phyloP scores from a whole-genome alignment of 345 rosid species.

The Dimocarpus longan region DNA sequence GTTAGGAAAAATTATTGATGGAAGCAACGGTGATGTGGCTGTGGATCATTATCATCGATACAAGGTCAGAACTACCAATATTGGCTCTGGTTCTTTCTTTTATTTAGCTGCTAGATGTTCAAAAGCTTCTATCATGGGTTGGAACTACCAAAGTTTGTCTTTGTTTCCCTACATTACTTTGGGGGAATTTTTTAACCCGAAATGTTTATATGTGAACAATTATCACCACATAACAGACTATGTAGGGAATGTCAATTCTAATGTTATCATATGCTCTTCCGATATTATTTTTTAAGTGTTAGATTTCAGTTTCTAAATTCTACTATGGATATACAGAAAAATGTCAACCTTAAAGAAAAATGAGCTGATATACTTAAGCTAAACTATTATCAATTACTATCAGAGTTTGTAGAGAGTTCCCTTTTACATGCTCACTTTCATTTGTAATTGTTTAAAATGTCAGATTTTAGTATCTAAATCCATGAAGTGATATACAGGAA shows the following conservation, averaged over 20 bases:
- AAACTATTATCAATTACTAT: background rate
- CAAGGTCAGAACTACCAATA: slow-evolving; percentile 48
- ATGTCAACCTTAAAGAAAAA: background rate
- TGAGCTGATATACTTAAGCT: background rate
- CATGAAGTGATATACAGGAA: slow-evolving; percentile 55
- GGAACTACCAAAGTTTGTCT: background rate
- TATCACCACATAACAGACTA: background rate
- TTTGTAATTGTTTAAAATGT: slow-evolving; percentile 7
- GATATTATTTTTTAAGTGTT: background rate
- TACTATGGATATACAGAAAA: background rate
- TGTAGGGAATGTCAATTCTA: background rate
- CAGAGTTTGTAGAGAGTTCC: background rate
- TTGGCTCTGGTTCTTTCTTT: background rate
- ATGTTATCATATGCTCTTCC: background rate
- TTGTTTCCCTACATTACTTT: background rate
- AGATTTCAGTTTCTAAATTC: background rate
- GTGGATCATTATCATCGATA: slow-evolving; percentile 77
- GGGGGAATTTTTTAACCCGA: background rate
- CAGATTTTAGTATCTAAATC: slow-evolving; percentile 14
- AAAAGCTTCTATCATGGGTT: background rate
- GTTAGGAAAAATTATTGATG: slow-evolving; percentile 69
- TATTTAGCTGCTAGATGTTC: background rate
- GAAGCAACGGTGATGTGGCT: slow-evolving; percentile 74
- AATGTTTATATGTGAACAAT: slow-evolving; percentile 3
- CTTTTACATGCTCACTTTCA: background rate